Base-by-base conservation (phyloP, 2,329 filamentous ascomycete species). In the Aspergillus tubingensis region DNA sequence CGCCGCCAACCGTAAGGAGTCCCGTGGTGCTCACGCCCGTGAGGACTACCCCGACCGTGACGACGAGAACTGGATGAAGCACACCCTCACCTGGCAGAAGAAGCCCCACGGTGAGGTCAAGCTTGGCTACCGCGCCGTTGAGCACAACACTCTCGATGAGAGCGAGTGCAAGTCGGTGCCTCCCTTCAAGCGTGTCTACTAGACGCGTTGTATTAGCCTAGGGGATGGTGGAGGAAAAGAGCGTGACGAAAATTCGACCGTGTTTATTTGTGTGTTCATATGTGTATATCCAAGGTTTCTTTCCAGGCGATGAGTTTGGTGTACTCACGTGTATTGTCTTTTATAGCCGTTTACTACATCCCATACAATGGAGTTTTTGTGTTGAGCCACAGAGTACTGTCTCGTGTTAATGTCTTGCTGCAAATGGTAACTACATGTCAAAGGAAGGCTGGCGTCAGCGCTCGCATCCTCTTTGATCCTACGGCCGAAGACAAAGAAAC, bases 11-110 rank as follows among this genome's bases (percentile, higher is more conserved):
- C 89, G 95, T 76, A 96, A 96, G 85, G 95, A 99, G 82, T 96
- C 92, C 59, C 91, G 95, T 82, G 95, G 95, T 76, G 95, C 95
- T 23, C 95, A 99, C 80, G 95, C 95, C 67, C 91, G 95, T 68
- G 95, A 99, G 83, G 95, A 99, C 77, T 98, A 79, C 85, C 94
- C 94, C 60, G 93, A 98, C 17, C 90, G 95, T 83, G 91, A 98
- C 75, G 95, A 99, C 76, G 85, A 88, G 79, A 90, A 96, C 79
- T 98, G 94, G 94, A 97, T 97, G 94, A 98, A 98, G 89, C 95
- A 99, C 86, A 96, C 92, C 49, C 86, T 99, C 63, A 92, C 89
- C 68, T 99, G 90, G 90, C 95, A 99, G 85, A 96, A 92, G 89
- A 78, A 88, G 75, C 91, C 93, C 36, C 94, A 98, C 73, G 90